Evolutionary conservation across 2,329 filamentous ascomycete species (phyloP), one percentile per base, ranked within the genome.

Genomic region (Onygenales sp.): DNA sequence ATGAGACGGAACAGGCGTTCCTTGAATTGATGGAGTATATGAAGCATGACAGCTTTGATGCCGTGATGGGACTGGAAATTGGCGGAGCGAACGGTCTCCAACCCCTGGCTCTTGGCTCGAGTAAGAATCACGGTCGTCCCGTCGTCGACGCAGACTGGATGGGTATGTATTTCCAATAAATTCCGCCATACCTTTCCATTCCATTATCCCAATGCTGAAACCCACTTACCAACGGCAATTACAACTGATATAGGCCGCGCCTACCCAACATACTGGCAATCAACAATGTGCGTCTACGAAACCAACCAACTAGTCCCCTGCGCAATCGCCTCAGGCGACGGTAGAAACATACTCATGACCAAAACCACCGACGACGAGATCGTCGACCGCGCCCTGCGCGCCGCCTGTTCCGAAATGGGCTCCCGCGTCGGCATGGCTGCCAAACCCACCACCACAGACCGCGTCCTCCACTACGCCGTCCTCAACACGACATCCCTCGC

Each of bases 31-130:
- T 78, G 64, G 75, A 77, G 47, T 74, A 77, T 32, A 70, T 76
- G n/a, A 54, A 60, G 47, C 67, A 72, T 39, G 63, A 66, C 13
- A 62, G 64, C 1, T 74, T 79, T 21, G 78, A 81, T 17, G 78
- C 80, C 39, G 77, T 85, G 56, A 80, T 86, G 56, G 75, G 80
- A 1, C 65, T 85, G 9, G 83, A 86, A 60, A 83, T 86, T 52
- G 84, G 84, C n/a, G 83, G 84, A 6, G 77, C 76, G 4, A 86
- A 86, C 57, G 82, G 83, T 0, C 69, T 85, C 7, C 76, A 81
- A 57, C 76, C 77, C 7, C 70, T 84, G 66, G 72, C 82, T 3
- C 65, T 83, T 4, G 80, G 80, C 4, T 77, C 78, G 0, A 77
- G 74, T 51, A 68, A 69, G 1, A 74, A 77, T 56, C 77, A 82